Evolutionary conservation across 2,329 filamentous ascomycete species (phyloP), one percentile per base, ranked within the genome.

Genomic region (Bretziella fagacearum): DNA sequence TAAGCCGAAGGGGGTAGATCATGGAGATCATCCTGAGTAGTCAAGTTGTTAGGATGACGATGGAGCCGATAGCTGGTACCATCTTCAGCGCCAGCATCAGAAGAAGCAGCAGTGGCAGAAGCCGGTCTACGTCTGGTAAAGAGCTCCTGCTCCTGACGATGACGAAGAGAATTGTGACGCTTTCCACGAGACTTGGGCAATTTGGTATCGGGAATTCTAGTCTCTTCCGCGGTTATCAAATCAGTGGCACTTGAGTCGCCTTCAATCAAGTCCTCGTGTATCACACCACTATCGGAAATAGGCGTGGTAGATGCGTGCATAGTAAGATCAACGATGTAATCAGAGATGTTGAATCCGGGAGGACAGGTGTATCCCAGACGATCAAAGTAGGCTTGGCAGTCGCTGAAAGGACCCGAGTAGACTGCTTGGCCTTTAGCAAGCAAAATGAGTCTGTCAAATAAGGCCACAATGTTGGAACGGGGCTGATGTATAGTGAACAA

Each of bases 401-500:
- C 79, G 1, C 74, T 68, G 59, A 96, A 93, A 1, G 85, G 84
- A 0, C 91, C 91, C 2, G 91, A 96, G 61, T 93, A 98, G 6
- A 98, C 91, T 1, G 84, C 82, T 56, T 80, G 80, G 22, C 91
- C 91, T 54, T 85, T 80, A 2, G 91, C 91, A 36, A 98, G 69
- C 11, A 98, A 74, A 46, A 98, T 72, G n/a, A 98, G 71, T 48
- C 89, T 79, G 59, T 98, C 91, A 58, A 98, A 98, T 2, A 98
- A 72, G 7, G 91, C 91, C 18, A 96, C 91, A 57, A 98, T 98
- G 62, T 98, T 98, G 8, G 91, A 98, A 54, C 93, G 77, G 30
- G 91, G 91, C 58, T 98, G 91, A 61, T 98, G 91, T 53, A 98
- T 98, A 11, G 91, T 98, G 65, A 98, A 95, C 52, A 98, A 82